phyloP scores from a whole-genome alignment of 768 basidiomycete species.

The Baorangia bicolor region DNA sequence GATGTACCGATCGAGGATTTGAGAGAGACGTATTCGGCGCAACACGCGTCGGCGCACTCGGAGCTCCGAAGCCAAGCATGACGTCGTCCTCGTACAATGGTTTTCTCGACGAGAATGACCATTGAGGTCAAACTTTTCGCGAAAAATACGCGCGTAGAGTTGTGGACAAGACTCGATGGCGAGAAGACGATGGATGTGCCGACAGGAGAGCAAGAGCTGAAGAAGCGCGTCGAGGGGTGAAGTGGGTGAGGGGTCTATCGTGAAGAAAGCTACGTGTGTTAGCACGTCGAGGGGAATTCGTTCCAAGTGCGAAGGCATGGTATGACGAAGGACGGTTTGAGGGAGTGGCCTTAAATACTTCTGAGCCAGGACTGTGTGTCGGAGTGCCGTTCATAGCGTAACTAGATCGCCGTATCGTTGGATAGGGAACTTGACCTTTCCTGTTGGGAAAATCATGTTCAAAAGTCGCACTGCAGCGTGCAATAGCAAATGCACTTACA shows the following conservation, averaged over 20 bases:
- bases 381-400: constrained; percentile 36
- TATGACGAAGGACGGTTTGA: constrained; percentile 17
- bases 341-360: constrained; percentile 25
- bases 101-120: constrained; percentile 23
- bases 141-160: constrained; percentile 57
- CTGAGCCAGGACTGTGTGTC: constrained; percentile 22
- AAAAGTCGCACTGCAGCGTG: constrained; percentile 29
- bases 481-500: constrained; percentile 32
- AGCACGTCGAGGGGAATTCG: constrained; percentile 56
- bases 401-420: constrained; percentile 32
- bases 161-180: constrained; percentile 45
- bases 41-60: constrained; percentile 47
- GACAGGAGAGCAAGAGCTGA: constrained; percentile 46
- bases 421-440: constrained; percentile 33
- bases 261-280: constrained; percentile 51
- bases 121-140: constrained; percentile 45
- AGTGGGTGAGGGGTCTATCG: constrained; percentile 38
- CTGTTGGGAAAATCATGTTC: constrained; percentile 38
- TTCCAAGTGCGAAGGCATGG: constrained; percentile 49
- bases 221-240: constrained; percentile 43
- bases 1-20: constrained; percentile 30
- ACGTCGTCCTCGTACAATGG: constrained; percentile 36
- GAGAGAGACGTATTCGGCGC: constrained; percentile 41
- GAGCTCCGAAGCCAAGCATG: constrained; percentile 49
- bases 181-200: constrained; percentile 44